A percentile compares a stretch with the other conserved stretches of the same genome.
phyloP scores from a whole-genome alignment of 2,329 filamentous ascomycete genomes.

The Cladosporium sp. region DNA sequence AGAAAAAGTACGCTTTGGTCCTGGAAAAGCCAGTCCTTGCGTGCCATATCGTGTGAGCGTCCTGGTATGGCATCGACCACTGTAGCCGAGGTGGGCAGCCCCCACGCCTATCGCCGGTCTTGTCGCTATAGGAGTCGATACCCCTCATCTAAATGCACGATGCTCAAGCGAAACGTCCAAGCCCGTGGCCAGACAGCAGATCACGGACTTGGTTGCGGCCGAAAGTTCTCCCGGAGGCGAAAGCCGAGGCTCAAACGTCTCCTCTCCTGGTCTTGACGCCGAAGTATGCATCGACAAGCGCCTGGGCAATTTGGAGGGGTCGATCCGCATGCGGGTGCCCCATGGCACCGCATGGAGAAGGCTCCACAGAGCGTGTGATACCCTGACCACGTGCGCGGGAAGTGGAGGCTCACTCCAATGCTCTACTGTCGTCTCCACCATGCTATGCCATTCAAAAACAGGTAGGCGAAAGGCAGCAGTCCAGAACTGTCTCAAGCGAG shows the following conservation, averaged over 20 bases:
- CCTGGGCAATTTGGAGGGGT: slow-evolving; percentile 11
- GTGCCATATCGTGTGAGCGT: too few relatives aligned
- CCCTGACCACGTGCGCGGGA: slow-evolving; percentile 5
- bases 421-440: not conserved
- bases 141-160: too few relatives aligned
- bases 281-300: not conserved
- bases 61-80: too few relatives aligned
- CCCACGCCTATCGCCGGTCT: too few relatives aligned
- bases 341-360: slow-evolving; percentile 6
- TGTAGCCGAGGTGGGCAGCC: too few relatives aligned
- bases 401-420: not conserved
- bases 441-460: slow-evolving; percentile 8
- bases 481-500: not conserved
- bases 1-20: too few relatives aligned
- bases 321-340: slow-evolving; percentile 1
- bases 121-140: too few relatives aligned
- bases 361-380: not conserved
- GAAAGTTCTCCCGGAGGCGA: not conserved
- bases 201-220: too few relatives aligned
- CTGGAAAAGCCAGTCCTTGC: too few relatives aligned
- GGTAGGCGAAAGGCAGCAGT: slow-evolving; percentile 2
- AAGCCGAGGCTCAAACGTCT: not conserved
- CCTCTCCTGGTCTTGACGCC: not conserved
- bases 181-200: too few relatives aligned
- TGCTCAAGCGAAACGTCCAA: too few relatives aligned